Evolutionary conservation across 2,329 filamentous ascomycete species (phyloP), one percentile per base, ranked within the genome.

Genomic region (Fusarium napiforme): DNA sequence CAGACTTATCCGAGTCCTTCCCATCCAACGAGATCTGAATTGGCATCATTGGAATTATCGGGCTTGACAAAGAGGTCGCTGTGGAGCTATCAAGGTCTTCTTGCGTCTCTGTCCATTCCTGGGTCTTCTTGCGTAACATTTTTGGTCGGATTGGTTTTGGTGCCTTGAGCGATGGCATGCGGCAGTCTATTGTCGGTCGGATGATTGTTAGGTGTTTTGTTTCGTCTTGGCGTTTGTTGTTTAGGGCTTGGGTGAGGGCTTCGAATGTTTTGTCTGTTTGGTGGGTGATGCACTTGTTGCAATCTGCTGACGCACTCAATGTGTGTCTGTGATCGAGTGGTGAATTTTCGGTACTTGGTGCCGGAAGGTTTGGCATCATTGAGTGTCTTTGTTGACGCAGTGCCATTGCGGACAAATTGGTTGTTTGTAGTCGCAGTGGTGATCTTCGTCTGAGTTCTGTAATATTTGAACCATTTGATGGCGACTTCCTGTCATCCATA

Each of bases 221-320:
- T 16, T 43, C 16, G 9, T 40, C 34, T 26, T 37, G 36, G 45
- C 19, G 37, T 36, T 64, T 69, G 6, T 36, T 55, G 18, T 39
- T 43, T 0, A 71, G 47, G 8, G 28, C 53, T 2, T 66, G 9
- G 30, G 53, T 43, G 12, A 71, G 60, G 3, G 67, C 67, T 9
- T 67, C 60, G 21, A 66, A 70, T 14, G 67, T 60, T 32, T 50
- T 46, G 26, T 71, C 67, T 12, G 67, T 61, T 9, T 70, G 42
- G 7, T 14, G 40, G 11, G 43, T 18, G 5, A 69, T 32, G 32
- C 60, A 60, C 19, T 50, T 32, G 4, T 62, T 37, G 14, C 60
- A 66, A 6, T 60, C 53, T 50, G 30, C n/a, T 2, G 66, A 50
- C 6, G 42, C 26, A 30, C 28, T 53, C 14, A 42, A 21, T 5